These are phyloP conservation scores for Lathyrus oleraceus DNA, from an alignment of 306 rosid genomes.

Conservation along the genomic window DNA sequence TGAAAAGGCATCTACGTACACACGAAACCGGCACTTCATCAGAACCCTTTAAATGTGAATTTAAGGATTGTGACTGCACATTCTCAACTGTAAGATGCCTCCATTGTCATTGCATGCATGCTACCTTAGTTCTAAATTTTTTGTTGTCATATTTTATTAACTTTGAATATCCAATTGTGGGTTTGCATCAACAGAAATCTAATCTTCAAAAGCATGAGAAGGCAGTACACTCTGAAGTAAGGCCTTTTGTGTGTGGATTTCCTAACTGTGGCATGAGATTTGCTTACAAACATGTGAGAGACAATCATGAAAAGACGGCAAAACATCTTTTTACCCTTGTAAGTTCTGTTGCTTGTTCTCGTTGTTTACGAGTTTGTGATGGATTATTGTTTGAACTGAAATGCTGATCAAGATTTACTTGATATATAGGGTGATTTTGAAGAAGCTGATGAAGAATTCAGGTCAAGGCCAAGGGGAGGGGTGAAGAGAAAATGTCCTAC, in stretches of 20 bases:
- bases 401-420: neutral
- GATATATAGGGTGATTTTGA: constrained; percentile 72
- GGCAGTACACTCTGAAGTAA: constrained; percentile 63
- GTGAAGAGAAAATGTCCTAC: constrained; percentile 17
- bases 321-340: constrained; percentile 61
- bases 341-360: constrained; percentile 32
- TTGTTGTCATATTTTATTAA: no score
- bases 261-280: constrained; percentile 78
- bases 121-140: neutral
- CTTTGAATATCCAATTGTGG: neutral
- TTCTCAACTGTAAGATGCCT: constrained; percentile 65
- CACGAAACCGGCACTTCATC: constrained; percentile 51
- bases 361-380: neutral
- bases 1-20: constrained; percentile 58
- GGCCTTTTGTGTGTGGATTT: constrained; percentile 65
- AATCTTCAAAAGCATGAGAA: constrained; percentile 70
- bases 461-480: constrained; percentile 6
- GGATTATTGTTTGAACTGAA: neutral
- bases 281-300: constrained; percentile 82
- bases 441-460: constrained; percentile 34
- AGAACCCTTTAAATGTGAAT: constrained; percentile 49
- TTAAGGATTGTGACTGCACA: constrained; percentile 48
- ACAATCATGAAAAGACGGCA: constrained; percentile 69
- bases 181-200: constrained; percentile 52
- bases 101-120: no score